These are phyloP conservation scores for Polytrichum commune DNA, from an alignment of 225 moss, liverwort and hornwort genomes.

Conservation along the genomic window DNA sequence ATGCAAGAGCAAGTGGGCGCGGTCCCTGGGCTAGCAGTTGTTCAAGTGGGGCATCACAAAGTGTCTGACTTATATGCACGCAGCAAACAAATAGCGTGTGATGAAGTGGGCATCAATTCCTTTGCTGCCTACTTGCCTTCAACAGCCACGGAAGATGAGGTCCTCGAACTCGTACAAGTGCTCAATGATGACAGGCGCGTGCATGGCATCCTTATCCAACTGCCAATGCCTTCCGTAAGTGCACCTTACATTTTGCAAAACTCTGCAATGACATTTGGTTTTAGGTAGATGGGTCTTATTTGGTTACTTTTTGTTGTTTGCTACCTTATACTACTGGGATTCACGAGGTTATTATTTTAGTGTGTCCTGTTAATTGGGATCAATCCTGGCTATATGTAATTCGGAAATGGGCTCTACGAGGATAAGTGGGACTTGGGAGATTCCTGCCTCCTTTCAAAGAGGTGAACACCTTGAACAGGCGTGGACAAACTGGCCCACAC, in stretches of 20 bases:
- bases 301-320: too few species aligned
- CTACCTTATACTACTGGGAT: too few species aligned
- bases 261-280: background rate
- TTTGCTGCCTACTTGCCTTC: slow-evolving; percentile 53
- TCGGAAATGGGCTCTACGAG: too few species aligned
- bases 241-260: background rate
- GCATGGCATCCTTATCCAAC: slow-evolving; percentile 90
- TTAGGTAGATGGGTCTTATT: too few species aligned
- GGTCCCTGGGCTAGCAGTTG: slow-evolving; percentile 81
- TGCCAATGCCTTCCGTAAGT: slow-evolving; percentile 76
- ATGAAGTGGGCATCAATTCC: slow-evolving; percentile 78
- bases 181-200: slow-evolving; percentile 65
- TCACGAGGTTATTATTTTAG: too few species aligned
- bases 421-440: too few species aligned
- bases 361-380: too few species aligned
- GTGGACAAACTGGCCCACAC: too few species aligned
- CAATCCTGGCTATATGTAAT: too few species aligned
- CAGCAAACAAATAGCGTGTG: slow-evolving; percentile 78
- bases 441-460: too few species aligned
- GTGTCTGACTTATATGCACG: slow-evolving; percentile 80
- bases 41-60: slow-evolving; percentile 76
- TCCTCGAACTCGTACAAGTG: slow-evolving; percentile 54
- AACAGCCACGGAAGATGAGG: slow-evolving; percentile 63
- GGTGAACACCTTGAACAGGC: too few species aligned
- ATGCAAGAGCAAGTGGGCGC: slow-evolving; percentile 63